Percentiles rank a stretch among this genome's conserved stretches.
Evolutionary conservation across 2,329 filamentous ascomycete genomes (phyloP).

Genomic region (Lizonia empirigonia): DNA sequence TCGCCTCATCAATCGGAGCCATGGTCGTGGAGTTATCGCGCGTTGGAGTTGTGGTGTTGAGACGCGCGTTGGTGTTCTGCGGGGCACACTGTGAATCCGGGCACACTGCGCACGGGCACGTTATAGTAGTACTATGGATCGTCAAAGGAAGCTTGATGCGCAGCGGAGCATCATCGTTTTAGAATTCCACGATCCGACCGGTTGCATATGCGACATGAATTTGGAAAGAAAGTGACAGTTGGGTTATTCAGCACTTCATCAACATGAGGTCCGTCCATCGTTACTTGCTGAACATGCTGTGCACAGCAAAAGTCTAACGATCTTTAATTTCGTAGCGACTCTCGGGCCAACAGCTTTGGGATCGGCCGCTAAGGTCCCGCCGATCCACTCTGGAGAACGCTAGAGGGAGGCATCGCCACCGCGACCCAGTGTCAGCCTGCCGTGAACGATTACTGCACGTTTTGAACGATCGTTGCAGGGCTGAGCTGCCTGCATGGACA

Average conservation of each 20-base stretch:
- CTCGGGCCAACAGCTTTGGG: neutral
- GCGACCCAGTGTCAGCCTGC: neutral
- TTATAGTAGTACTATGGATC: too few relatives aligned
- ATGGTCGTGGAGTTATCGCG: too few relatives aligned
- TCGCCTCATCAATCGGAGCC: too few relatives aligned
- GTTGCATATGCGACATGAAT: neutral
- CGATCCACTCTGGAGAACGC: slow-evolving; percentile 2
- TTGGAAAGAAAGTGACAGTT: neutral
- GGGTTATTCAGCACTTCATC: neutral
- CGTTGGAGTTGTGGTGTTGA: too few relatives aligned
- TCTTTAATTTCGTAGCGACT: neutral
- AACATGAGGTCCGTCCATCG: neutral
- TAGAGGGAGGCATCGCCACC: slow-evolving; percentile 3
- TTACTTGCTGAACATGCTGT: neutral
- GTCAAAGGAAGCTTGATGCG: neutral
- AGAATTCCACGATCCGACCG: neutral
- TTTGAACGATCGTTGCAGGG: neutral
- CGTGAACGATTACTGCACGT: neutral
- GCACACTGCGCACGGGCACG: too few relatives aligned
- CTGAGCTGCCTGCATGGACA: slow-evolving; percentile 1
- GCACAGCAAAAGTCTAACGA: neutral
- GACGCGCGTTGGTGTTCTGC: too few relatives aligned
- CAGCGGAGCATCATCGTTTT: neutral
- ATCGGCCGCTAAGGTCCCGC: slow-evolving; percentile 5
- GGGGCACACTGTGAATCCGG: too few relatives aligned